Evolutionary conservation across 1,139 yeast species (phyloP).

Genomic region (Zygoascus sp.): DNA sequence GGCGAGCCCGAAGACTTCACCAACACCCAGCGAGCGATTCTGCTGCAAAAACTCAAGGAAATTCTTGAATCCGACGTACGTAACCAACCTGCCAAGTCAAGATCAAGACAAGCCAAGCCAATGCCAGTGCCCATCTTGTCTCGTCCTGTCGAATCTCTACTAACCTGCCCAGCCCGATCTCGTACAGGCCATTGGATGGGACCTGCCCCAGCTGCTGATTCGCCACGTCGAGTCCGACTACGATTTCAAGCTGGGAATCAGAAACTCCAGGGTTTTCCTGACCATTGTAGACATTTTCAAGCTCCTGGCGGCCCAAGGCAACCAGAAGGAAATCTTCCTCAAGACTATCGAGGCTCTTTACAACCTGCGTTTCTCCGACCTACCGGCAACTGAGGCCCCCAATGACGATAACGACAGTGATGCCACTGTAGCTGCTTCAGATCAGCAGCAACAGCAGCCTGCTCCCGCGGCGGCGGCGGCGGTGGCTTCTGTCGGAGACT

Average conservation of each 20-base stretch:
- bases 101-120: not conserved
- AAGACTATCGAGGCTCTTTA: constrained; percentile 61
- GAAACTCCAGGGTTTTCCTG: constrained; percentile 24
- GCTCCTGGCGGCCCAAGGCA: constrained; percentile 59
- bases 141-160: too few relatives aligned
- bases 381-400: constrained; percentile 19
- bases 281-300: constrained; percentile 50
- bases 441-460: not conserved
- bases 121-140: too few relatives aligned
- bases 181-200: constrained; percentile 79
- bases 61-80: constrained; percentile 38
- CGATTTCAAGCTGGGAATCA: constrained; percentile 19
- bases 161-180: constrained; percentile 37
- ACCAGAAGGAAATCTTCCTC: constrained; percentile 72
- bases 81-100: too few relatives aligned
- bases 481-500: not conserved
- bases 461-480: not conserved
- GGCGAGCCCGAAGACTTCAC: constrained; percentile 46
- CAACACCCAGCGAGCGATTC: constrained; percentile 45
- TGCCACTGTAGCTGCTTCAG: constrained; percentile 12
- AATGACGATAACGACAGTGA: constrained; percentile 22
- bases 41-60: constrained; percentile 42
- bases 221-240: constrained; percentile 29
- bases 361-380: constrained; percentile 26
- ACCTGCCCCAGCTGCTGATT: constrained; percentile 62